Evolutionary conservation across 176 grass and related monocot species (phyloP), one percentile per base, ranked within the genome.

Genomic region (Tillandsia leiboldiana): DNA sequence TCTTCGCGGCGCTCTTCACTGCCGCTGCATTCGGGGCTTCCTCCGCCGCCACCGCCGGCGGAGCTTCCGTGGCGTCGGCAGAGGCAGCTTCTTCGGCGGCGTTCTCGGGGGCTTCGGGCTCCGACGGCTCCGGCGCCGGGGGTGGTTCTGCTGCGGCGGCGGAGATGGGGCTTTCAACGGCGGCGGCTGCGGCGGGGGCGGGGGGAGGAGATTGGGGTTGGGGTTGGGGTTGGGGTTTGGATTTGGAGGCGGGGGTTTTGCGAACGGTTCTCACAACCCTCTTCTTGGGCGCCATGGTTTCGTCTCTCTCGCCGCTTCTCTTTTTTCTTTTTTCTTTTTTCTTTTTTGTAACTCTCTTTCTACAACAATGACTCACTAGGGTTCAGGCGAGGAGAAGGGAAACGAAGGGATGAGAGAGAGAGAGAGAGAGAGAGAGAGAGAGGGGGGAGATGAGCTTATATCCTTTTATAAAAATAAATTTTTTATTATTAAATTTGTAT

Each of bases 231-330:
- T 73, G 63, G 18, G 42, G 20, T 63, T 63, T 62, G 57, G 71
- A 66, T 15, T 77, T 69, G 2, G 70, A 29, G 67, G 26, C 75
- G 64, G 80, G 23, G 80, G 67, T 72, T 61, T 72, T 72, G 80
- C 62, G 74, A 27, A 71, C 74, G 11, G 73, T 62, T n/a, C 13
- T 61, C 18, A 62, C 47, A 56, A 73, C 33, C 67, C 81, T 78
- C 81, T 80, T 87, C 79, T 75, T 81, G 13, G 88, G 88, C 20
- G 81, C 77, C 84, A 91, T 64, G 4, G 33, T 42, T 42, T 42
- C 33, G 7, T 42, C 33, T 42, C 33, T 7, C 3, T 42, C 24
- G 24, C 24, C 24, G 24, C 24, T 24, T 24, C 24, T 24, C 24
- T 24, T 24, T 24, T 1, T 24, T 24, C 24, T 24, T 24, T 24